phyloP scores from a whole-genome alignment of 2,329 filamentous ascomycete species.

The Zymoseptoria brevis region DNA sequence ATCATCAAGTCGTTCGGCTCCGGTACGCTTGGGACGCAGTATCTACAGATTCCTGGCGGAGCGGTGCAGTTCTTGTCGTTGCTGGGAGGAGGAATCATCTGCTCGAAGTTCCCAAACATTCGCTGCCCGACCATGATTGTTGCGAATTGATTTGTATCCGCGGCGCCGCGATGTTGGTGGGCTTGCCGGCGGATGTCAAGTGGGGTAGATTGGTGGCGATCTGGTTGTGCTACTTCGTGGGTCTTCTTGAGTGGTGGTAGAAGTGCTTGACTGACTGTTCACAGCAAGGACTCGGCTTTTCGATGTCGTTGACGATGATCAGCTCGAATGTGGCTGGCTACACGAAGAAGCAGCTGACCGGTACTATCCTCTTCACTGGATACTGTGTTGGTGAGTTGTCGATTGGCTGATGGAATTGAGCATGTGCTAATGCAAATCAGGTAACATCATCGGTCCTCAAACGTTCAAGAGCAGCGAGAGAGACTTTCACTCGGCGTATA shows the following conservation, averaged over 20 bases:
- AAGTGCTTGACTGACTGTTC: neutral
- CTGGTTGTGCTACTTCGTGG: conserved; percentile 47
- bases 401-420: neutral
- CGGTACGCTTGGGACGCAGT: conserved; percentile 46
- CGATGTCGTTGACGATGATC: conserved; percentile 47
- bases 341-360: conserved; percentile 49
- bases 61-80: conserved; percentile 50
- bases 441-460: conserved; percentile 45
- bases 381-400: conserved; percentile 45
- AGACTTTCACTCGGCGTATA: conserved; percentile 43
- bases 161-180: conserved; percentile 46
- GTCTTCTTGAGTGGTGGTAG: neutral
- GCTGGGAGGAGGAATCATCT: conserved; percentile 44
- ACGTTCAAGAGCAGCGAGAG: conserved; percentile 45
- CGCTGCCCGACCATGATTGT: conserved; percentile 50
- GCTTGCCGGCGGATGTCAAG: conserved; percentile 43
- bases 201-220: conserved; percentile 51
- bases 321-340: conserved; percentile 47
- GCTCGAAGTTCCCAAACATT: conserved; percentile 45
- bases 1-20: conserved; percentile 43
- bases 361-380: conserved; percentile 44
- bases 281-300: conserved; percentile 44
- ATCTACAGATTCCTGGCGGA: conserved; percentile 54
- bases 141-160: conserved; percentile 50
- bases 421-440: neutral